These are phyloP conservation scores for Psidium guajava DNA, from an alignment of 345 rosid species.

Conservation along the genomic window DNA sequence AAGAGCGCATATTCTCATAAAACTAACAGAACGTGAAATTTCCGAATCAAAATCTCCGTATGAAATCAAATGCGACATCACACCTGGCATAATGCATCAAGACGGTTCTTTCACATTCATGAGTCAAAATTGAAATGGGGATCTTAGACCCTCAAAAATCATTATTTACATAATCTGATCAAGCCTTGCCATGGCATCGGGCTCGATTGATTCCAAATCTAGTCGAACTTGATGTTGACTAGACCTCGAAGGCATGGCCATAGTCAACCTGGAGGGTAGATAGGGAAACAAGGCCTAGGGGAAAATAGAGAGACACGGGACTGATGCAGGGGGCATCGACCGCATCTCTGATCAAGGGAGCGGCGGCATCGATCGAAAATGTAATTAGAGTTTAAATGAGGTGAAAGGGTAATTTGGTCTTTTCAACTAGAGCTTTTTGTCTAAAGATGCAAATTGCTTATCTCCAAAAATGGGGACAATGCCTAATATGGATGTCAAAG, in stretches of 20 bases:
- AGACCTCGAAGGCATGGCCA: not conserved
- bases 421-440: not conserved
- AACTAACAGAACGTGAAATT: not conserved
- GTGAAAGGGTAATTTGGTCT: not conserved
- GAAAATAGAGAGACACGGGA: not conserved
- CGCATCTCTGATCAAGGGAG: not conserved
- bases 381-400: not conserved
- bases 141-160: too few relatives aligned
- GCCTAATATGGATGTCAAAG: too few relatives aligned
- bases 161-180: too few relatives aligned
- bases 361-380: too few relatives aligned
- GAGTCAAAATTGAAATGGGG: not conserved
- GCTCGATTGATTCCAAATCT: not conserved
- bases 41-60: not conserved
- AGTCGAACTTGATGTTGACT: not conserved
- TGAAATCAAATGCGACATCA: fast-evolving
- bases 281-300: not conserved
- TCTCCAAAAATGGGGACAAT: not conserved
- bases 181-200: too few relatives aligned
- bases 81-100: fast-evolving
- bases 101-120: fast-evolving
- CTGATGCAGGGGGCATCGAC: not conserved
- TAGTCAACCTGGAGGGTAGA: not conserved
- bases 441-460: too few relatives aligned
- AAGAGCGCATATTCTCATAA: not conserved